A percentile compares a stretch with the other conserved stretches of the same genome.
Conservation (phyloP, 2,329 filamentous ascomycete species). For the Chalaropsis thielavioides region DNA sequence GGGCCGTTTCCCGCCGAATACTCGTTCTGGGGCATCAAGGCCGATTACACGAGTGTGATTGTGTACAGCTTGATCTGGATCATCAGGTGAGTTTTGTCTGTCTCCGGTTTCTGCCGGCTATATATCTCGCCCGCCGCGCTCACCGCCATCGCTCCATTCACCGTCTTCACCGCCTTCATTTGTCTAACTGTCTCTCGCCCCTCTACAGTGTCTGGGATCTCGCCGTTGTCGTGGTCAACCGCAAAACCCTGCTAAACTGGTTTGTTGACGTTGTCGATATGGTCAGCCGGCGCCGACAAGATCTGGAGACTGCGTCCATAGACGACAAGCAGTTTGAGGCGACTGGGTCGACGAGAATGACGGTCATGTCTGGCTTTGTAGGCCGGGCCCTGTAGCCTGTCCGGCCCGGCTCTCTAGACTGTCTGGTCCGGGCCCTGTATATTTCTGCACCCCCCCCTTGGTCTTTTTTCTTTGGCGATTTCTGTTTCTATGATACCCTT, state of each 20-base stretch:
- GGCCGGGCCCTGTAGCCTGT: constrained; percentile 7
- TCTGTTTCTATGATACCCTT: background rate
- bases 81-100: constrained; percentile 23
- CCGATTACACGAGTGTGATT: constrained; percentile 23
- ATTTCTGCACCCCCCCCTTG: background rate
- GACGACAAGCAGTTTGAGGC: background rate
- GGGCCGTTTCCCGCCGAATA: constrained; percentile 27
- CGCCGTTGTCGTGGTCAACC: constrained; percentile 16
- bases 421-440: background rate
- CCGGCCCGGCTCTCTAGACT: background rate
- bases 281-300: background rate
- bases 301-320: background rate
- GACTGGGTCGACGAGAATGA: background rate
- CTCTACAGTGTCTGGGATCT: constrained; percentile 18
- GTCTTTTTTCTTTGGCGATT: background rate
- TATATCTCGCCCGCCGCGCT: background rate
- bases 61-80: constrained; percentile 28
- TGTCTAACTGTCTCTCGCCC: background rate
- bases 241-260: constrained; percentile 11
- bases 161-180: background rate
- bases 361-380: constrained; percentile 1
- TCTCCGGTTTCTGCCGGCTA: background rate
- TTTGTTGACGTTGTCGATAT: constrained; percentile 6
- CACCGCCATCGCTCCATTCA: no score
- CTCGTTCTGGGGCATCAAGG: constrained; percentile 26